phyloP scores from a whole-genome alignment of 345 rosid genomes.

The Heritiera littoralis region DNA sequence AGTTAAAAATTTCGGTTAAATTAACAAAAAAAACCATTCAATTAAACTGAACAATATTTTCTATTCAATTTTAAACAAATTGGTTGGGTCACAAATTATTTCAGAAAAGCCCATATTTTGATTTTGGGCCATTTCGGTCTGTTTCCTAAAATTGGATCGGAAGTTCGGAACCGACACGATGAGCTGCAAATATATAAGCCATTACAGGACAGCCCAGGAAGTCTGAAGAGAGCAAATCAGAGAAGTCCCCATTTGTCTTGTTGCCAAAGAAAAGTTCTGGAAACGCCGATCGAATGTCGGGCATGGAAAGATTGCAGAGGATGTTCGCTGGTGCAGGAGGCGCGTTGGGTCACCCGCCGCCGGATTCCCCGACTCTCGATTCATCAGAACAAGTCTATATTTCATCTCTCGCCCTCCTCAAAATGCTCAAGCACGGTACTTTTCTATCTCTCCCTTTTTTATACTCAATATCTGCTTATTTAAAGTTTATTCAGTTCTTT shows the following conservation, averaged over 20 bases:
- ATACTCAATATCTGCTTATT: neutral
- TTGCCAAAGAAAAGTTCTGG: constrained; percentile 11
- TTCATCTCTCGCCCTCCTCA: constrained; percentile 97
- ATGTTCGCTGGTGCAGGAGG: constrained; percentile 94
- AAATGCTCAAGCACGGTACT: constrained; percentile 89
- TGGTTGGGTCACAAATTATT: neutral
- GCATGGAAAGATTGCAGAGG: constrained; percentile 84
- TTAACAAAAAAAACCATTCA: too few relatives aligned
- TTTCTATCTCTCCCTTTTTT: neutral
- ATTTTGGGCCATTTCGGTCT: neutral
- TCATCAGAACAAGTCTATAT: constrained; percentile 97
- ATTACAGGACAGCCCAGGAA: neutral
- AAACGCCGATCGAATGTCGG: constrained; percentile 33
- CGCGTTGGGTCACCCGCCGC: constrained; percentile 82
- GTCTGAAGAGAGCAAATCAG: neutral
- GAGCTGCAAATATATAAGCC: neutral
- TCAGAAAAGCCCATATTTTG: neutral
- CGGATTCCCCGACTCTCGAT: constrained; percentile 91
- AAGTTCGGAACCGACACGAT: neutral
- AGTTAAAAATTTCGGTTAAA: too few relatives aligned
- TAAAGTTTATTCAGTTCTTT: neutral
- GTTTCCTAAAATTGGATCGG: neutral
- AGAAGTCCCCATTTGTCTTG: constrained; percentile 18
- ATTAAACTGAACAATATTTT: too few relatives aligned
- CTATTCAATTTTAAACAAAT: neutral